These are phyloP conservation scores for Phoma sp. DNA, from an alignment of 2,329 filamentous ascomycete genomes.

Conservation along the genomic window DNA sequence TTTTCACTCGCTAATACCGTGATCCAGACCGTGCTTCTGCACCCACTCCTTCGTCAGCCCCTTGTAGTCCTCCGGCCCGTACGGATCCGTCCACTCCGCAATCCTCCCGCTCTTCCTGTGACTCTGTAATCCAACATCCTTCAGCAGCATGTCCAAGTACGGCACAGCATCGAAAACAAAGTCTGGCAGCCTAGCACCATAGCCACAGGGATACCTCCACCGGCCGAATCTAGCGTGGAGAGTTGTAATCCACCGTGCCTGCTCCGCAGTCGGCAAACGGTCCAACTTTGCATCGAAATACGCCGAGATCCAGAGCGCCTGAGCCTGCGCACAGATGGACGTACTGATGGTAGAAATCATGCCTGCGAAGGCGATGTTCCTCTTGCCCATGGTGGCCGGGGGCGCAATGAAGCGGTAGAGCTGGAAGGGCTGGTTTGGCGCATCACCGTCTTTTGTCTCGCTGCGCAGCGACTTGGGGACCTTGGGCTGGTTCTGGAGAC, in stretches of 20 bases:
- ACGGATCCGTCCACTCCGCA: conserved; percentile 50
- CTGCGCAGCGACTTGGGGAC: conserved; percentile 12
- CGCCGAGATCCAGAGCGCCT: conserved; percentile 60
- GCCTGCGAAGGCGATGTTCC: conserved; percentile 26
- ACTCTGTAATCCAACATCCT: conserved; percentile 11
- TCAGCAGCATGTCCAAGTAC: conserved; percentile 68
- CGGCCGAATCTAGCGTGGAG: conserved; percentile 63
- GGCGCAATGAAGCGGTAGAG: conserved; percentile 55
- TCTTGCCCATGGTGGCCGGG: conserved; percentile 12
- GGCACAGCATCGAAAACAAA: conserved; percentile 79
- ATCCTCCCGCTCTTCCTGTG: conserved; percentile 9
- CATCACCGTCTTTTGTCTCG: conserved; percentile 4
- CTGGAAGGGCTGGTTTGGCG: conserved; percentile 34
- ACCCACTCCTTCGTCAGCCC: conserved; percentile 61
- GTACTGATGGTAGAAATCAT: conserved; percentile 47
- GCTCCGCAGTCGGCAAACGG: conserved; percentile 18
- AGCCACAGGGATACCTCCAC: conserved; percentile 64
- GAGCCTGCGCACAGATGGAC: conserved; percentile 46
- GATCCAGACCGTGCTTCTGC: conserved; percentile 16
- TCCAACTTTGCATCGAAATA: conserved; percentile 64
- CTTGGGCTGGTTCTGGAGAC: conserved; percentile 12
- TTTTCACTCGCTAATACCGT: too few relatives aligned
- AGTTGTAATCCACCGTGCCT: conserved; percentile 55
- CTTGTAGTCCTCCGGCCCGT: conserved; percentile 65
- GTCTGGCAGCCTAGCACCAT: conserved; percentile 67